phyloP scores from a whole-genome alignment of 2,329 filamentous ascomycete species.

The Graphilbum fragrans region DNA sequence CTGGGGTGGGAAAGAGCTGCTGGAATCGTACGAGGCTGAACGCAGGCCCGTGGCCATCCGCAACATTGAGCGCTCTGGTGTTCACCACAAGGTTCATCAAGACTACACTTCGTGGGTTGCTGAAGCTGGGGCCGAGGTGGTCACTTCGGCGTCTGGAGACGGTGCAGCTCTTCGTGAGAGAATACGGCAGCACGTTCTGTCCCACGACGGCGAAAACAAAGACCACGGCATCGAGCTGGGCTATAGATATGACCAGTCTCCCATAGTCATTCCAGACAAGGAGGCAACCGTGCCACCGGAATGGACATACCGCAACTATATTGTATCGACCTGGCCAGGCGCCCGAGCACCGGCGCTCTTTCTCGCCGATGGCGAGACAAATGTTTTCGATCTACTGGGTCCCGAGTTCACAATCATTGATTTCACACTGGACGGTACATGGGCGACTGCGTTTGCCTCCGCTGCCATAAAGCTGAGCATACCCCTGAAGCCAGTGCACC shows the following conservation, averaged over 20 bases:
- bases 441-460: background rate
- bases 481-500: conserved; percentile 3
- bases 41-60: conserved; percentile 20
- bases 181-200: conserved; percentile 8
- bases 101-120: conserved; percentile 4
- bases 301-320: conserved; percentile 3
- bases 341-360: conserved; percentile 8
- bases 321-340: conserved; percentile 8
- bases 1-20: conserved; percentile 20
- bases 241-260: conserved; percentile 12
- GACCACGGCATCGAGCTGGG: conserved; percentile 16
- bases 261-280: background rate
- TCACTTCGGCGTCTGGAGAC: background rate
- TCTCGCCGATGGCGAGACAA: conserved; percentile 4
- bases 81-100: conserved; percentile 10
- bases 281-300: background rate
- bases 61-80: conserved; percentile 5
- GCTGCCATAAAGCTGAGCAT: background rate
- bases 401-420: conserved; percentile 6
- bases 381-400: conserved; percentile 9
- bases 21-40: conserved; percentile 35
- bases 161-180: conserved; percentile 1
- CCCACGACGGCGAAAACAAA: conserved; percentile 15
- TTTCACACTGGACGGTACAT: conserved; percentile 1
- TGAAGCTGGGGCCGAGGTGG: conserved; percentile 1